A percentile compares a stretch with the other conserved stretches of the same genome.
Evolutionary conservation across 768 basidiomycete species (phyloP).

Genomic region (Termitomyces sp.): DNA sequence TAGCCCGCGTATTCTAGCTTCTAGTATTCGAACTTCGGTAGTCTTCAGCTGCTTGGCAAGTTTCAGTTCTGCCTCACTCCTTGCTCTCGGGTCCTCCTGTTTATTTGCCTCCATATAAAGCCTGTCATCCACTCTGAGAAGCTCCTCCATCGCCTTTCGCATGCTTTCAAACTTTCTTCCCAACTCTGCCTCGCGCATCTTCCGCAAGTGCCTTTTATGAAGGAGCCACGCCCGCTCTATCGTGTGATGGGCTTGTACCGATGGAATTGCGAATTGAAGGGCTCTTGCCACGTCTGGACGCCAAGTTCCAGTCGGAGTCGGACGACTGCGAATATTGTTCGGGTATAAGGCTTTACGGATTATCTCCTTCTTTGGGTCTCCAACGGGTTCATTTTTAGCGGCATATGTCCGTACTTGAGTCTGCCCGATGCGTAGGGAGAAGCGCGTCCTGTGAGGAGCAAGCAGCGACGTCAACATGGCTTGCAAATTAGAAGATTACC

Average conservation of each 20-base stretch:
- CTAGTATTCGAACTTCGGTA: slow-evolving; percentile 62
- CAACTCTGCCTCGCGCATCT: slow-evolving; percentile 62
- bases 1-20: slow-evolving; percentile 72
- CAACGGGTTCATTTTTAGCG: slow-evolving; percentile 31
- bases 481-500: neutral
- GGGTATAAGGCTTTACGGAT: slow-evolving; percentile 83
- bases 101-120: slow-evolving; percentile 70
- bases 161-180: slow-evolving; percentile 77
- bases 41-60: slow-evolving; percentile 56
- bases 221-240: slow-evolving; percentile 89
- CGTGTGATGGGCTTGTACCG: slow-evolving; percentile 84
- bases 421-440: slow-evolving; percentile 26
- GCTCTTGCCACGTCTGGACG: slow-evolving; percentile 73
- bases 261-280: slow-evolving; percentile 80
- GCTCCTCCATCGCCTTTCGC: slow-evolving; percentile 79
- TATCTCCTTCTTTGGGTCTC: slow-evolving; percentile 62
- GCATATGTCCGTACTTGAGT: slow-evolving; percentile 30
- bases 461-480: slow-evolving; percentile 27
- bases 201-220: slow-evolving; percentile 68
- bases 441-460: slow-evolving; percentile 23
- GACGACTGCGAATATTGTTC: slow-evolving; percentile 58
- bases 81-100: slow-evolving; percentile 66
- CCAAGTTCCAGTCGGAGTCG: slow-evolving; percentile 80
- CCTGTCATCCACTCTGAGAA: slow-evolving; percentile 51
- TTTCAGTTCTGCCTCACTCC: slow-evolving; percentile 51